These are phyloP conservation scores for Metschnikowia koreensis DNA, from an alignment of 805 yeast genomes.

Conservation along the genomic window DNA sequence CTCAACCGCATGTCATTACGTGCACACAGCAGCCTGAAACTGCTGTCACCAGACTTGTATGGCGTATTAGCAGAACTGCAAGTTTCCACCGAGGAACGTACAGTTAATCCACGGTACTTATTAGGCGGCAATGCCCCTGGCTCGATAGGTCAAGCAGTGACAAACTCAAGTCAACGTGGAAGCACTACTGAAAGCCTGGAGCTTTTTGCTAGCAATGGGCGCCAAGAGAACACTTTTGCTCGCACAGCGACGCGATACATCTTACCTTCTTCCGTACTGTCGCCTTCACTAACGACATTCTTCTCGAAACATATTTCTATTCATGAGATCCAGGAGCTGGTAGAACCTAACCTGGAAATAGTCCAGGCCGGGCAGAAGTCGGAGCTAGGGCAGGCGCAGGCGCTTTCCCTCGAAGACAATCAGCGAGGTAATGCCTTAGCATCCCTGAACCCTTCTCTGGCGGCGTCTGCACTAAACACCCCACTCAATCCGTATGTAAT, in stretches of 20 bases:
- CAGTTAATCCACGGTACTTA: conserved; percentile 35
- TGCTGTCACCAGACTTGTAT: conserved; percentile 18
- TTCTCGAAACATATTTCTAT: conserved; percentile 8
- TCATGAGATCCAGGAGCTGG: conserved; percentile 1
- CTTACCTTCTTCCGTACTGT: conserved; percentile 15
- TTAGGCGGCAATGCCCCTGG: conserved; percentile 5
- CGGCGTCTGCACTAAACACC: conserved; percentile 7
- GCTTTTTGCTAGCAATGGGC: no score
- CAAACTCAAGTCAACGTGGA: no score
- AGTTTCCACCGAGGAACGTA: conserved; percentile 20
- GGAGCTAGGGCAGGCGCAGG: neutral
- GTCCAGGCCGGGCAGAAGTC: neutral
- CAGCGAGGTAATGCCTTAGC: neutral
- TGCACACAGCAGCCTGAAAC: conserved; percentile 13
- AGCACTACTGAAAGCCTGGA: no score
- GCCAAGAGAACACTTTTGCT: neutral
- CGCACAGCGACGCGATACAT: conserved; percentile 11
- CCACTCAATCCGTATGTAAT: conserved; percentile 21
- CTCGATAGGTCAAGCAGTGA: no score
- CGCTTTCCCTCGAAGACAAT: neutral
- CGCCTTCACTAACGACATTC: conserved; percentile 16
- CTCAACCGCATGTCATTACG: conserved; percentile 24
- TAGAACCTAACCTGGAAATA: neutral
- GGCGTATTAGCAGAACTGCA: neutral
- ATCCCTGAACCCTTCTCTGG: neutral